phyloP scores from a whole-genome alignment of 768 basidiomycete species.

The Suillus weaverae region DNA sequence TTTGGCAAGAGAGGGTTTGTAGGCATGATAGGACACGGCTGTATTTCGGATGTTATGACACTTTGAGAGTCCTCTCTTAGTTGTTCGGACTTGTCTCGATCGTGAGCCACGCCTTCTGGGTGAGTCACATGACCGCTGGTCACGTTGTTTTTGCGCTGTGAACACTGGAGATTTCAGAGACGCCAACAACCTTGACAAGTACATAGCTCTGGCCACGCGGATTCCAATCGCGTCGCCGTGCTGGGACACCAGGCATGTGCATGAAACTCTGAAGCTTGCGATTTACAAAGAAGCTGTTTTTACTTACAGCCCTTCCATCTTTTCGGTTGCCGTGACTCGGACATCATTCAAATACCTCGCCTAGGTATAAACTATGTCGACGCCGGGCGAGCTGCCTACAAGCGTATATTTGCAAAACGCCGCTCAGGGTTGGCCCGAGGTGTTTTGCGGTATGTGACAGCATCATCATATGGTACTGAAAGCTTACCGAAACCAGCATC shows the following conservation, averaged over 20 bases:
- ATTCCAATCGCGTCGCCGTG: background rate
- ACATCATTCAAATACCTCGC: background rate
- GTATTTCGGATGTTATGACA: background rate
- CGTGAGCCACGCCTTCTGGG: background rate
- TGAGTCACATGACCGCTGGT: background rate
- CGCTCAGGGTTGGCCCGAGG: background rate
- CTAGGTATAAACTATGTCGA: background rate
- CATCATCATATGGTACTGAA: background rate
- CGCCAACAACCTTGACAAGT: background rate
- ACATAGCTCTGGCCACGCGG: background rate
- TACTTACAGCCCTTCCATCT: background rate
- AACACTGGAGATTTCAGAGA: too few species aligned
- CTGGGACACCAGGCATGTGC: background rate
- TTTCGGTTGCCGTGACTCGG: background rate
- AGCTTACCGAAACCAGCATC: background rate
- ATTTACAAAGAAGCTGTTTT: background rate
- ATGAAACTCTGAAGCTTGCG: background rate
- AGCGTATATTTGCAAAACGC: background rate
- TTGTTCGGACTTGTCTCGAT: background rate
- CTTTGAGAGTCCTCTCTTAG: background rate
- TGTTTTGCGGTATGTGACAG: background rate
- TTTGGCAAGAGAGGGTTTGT: conserved; percentile 33
- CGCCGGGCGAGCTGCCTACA: background rate
- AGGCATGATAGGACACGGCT: conserved; percentile 22
- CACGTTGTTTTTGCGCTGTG: background rate